These are phyloP conservation scores for Cyberlindnera maritima DNA, from an alignment of 805 yeast genomes.

Conservation along the genomic window DNA sequence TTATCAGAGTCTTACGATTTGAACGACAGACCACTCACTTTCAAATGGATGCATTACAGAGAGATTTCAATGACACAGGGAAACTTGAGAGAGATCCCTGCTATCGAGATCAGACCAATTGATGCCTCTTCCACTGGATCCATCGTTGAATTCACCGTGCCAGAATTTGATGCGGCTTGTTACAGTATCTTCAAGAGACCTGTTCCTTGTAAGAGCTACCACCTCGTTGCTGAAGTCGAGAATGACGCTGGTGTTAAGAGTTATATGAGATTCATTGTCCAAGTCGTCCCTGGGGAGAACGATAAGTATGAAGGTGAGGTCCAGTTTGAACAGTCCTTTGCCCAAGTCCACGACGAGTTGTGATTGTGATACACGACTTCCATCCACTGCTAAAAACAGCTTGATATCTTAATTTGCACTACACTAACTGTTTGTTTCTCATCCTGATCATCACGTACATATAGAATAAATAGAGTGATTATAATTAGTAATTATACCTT, in stretches of 20 bases:
- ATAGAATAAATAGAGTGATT: too few relatives aligned
- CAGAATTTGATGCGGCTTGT: slow-evolving; percentile 16
- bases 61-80: slow-evolving; percentile 25
- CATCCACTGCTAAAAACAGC: too few relatives aligned
- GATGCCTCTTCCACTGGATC: slow-evolving; percentile 13
- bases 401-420: too few relatives aligned
- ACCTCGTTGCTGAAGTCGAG: slow-evolving; percentile 24
- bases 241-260: not conserved
- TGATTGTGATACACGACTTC: too few relatives aligned
- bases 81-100: slow-evolving; percentile 22
- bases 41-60: slow-evolving; percentile 29
- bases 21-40: slow-evolving; percentile 9
- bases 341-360: not conserved
- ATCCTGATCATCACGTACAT: too few relatives aligned
- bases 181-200: not conserved
- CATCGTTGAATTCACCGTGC: slow-evolving; percentile 16
- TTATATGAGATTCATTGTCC: not conserved
- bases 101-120: slow-evolving; percentile 11
- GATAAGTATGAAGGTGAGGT: not conserved
- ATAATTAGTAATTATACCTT: too few relatives aligned
- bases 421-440: too few relatives aligned
- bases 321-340: not conserved
- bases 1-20: slow-evolving; percentile 7
- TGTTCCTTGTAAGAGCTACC: slow-evolving; percentile 21
- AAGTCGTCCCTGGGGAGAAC: not conserved